Conservation (phyloP, 805 yeast genomes). For the Spencermartinsiella europaea region DNA sequence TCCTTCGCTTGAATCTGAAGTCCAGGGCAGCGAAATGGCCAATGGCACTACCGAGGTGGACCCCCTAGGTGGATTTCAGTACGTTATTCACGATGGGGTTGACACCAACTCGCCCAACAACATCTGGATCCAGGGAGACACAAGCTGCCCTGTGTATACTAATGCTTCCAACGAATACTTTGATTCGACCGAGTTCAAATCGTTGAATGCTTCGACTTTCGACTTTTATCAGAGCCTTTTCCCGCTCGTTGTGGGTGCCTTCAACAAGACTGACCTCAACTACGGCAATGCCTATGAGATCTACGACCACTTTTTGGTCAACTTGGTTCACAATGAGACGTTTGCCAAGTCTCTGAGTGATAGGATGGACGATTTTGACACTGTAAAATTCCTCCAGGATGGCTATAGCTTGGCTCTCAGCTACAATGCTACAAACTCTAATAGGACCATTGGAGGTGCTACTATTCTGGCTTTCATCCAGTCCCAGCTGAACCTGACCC, state of each 20-base stretch:
- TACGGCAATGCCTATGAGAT: constrained; percentile 39
- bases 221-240: constrained; percentile 37
- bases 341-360: constrained; percentile 33
- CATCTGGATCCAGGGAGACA: constrained; percentile 42
- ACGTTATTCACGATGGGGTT: constrained; percentile 38
- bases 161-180: constrained; percentile 32
- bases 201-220: constrained; percentile 34
- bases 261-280: constrained; percentile 30
- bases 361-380: constrained; percentile 23
- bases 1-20: constrained; percentile 4
- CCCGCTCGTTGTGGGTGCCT: constrained; percentile 22
- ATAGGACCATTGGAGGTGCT: constrained; percentile 40
- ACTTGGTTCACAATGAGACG: constrained; percentile 39
- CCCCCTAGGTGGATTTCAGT: constrained; percentile 44
- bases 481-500: constrained; percentile 36
- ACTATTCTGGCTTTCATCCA: constrained; percentile 36
- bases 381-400: constrained; percentile 37
- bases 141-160: constrained; percentile 37
- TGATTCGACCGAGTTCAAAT: constrained; percentile 30
- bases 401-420: constrained; percentile 37
- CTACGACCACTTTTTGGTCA: constrained; percentile 39
- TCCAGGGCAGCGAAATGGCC: constrained; percentile 29
- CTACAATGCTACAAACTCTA: constrained; percentile 28
- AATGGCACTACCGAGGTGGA: constrained; percentile 38
- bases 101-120: constrained; percentile 34